A percentile compares a stretch with the other conserved stretches of the same genome.
phyloP scores from a whole-genome alignment of 139 green algal species.

The Nannochloris sp. region DNA sequence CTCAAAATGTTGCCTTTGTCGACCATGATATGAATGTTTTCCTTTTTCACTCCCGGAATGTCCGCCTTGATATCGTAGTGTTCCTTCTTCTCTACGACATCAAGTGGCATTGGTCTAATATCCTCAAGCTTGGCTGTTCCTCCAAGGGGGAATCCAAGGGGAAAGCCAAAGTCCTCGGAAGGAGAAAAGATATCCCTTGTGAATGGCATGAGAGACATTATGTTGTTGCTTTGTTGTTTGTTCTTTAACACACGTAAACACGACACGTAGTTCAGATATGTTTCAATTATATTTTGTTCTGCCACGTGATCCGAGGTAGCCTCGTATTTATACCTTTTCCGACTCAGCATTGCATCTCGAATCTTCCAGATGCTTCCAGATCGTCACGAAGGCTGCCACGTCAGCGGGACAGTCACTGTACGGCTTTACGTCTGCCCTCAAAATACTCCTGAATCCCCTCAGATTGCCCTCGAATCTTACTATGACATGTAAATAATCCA shows the following conservation, averaged over 20 bases:
- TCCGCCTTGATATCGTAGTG: constrained; percentile 27
- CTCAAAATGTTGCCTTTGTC: constrained; percentile 24
- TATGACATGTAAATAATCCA: too few relatives aligned
- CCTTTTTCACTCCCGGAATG: constrained; percentile 27
- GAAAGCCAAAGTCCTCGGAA: constrained; percentile 19
- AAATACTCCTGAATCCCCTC: too few relatives aligned
- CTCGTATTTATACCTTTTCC: too few relatives aligned
- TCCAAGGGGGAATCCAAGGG: background rate
- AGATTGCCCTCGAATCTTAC: too few relatives aligned
- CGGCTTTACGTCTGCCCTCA: too few relatives aligned
- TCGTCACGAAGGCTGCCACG: too few relatives aligned
- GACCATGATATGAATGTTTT: constrained; percentile 18
- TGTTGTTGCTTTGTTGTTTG: background rate
- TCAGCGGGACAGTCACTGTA: too few relatives aligned
- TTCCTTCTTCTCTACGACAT: constrained; percentile 23
- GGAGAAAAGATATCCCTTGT: constrained; percentile 3
- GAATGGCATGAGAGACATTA: constrained; percentile 7
- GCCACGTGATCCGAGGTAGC: too few relatives aligned
- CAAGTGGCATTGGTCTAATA: constrained; percentile 16
- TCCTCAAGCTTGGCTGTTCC: background rate
- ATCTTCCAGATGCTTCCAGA: too few relatives aligned
- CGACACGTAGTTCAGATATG: background rate
- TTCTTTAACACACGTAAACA: background rate
- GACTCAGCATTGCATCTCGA: too few relatives aligned
- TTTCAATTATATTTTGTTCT: background rate